phyloP scores from a whole-genome alignment of 2,329 filamentous ascomycete species.

The Penicillium sp. region DNA sequence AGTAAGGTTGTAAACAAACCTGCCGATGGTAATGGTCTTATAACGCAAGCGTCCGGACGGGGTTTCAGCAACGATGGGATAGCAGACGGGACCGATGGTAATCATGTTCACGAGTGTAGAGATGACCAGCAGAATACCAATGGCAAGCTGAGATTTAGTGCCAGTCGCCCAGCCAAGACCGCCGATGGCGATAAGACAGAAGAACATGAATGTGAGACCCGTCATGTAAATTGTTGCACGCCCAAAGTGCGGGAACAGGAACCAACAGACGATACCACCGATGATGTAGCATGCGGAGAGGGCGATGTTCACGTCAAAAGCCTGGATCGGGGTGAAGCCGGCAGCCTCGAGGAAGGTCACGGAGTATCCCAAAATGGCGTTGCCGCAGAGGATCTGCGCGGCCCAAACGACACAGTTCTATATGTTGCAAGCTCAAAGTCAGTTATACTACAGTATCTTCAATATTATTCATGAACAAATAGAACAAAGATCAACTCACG shows the following conservation, averaged over 20 bases:
- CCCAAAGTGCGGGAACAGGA: conserved; percentile 47
- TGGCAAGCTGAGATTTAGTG: conserved; percentile 27
- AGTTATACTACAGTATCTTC: background rate
- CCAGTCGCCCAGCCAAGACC: conserved; percentile 9
- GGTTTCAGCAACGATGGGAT: conserved; percentile 57
- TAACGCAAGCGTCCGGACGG: conserved; percentile 59
- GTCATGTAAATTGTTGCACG: conserved; percentile 48
- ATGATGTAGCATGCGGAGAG: conserved; percentile 48
- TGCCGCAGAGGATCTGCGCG: background rate
- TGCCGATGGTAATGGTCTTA: conserved; percentile 48
- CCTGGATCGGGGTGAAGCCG: conserved; percentile 41
- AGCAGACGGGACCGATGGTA: conserved; percentile 58
- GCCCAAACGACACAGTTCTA: conserved; percentile 4
- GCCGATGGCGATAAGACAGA: conserved; percentile 43
- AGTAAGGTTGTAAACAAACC: conserved; percentile 54
- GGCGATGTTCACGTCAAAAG: conserved; percentile 48
- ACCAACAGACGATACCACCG: conserved; percentile 47
- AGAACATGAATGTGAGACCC: conserved; percentile 47
- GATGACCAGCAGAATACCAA: conserved; percentile 52
- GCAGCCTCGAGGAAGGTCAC: conserved; percentile 44
- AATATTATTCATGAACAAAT: background rate
- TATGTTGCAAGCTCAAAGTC: background rate
- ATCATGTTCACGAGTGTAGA: conserved; percentile 60
- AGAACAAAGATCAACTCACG: background rate
- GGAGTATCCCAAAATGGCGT: background rate